These are phyloP conservation scores for Akanthomyces uredinophilus DNA, from an alignment of 2,329 filamentous ascomycete species.

Conservation along the genomic window DNA sequence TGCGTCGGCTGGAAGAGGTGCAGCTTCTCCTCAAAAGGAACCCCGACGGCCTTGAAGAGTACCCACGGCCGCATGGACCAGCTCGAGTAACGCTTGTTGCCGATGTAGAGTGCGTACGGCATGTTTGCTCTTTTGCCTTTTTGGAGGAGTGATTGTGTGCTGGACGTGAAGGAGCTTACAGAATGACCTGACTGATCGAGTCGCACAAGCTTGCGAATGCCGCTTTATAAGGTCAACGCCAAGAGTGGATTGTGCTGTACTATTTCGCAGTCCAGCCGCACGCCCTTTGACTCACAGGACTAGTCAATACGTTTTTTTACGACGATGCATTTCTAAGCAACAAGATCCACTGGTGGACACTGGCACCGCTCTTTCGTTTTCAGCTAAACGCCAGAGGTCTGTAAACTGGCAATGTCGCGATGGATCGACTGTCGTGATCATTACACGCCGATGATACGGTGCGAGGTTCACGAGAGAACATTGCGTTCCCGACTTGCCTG, in stretches of 20 bases:
- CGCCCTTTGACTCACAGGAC: not conserved
- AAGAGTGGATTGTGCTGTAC: not conserved
- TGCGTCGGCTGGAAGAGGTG: conserved; percentile 27
- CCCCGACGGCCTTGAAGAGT: conserved; percentile 36
- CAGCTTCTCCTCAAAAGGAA: conserved; percentile 39
- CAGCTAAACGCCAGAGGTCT: not conserved
- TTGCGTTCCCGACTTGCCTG: not conserved
- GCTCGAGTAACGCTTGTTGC: conserved; percentile 41
- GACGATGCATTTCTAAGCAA: conserved; percentile 10
- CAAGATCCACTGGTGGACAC: not conserved
- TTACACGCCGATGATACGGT: not conserved
- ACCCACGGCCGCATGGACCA: conserved; percentile 45
- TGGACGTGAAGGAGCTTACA: not conserved
- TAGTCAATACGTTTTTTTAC: not conserved
- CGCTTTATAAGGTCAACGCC: not conserved
- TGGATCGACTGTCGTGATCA: not conserved
- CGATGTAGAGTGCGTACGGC: conserved; percentile 37
- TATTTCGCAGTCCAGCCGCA: conserved; percentile 3
- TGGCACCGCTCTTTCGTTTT: not conserved
- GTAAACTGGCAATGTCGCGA: not conserved
- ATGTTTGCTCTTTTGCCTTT: conserved; percentile 20
- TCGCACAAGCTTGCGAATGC: not conserved
- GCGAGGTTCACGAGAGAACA: too few species aligned
- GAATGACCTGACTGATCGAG: not conserved
- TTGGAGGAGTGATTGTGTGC: not conserved